Base-by-base conservation (phyloP, 495 filamentous ascomycete species). In the Aspergillus conjunctus region DNA sequence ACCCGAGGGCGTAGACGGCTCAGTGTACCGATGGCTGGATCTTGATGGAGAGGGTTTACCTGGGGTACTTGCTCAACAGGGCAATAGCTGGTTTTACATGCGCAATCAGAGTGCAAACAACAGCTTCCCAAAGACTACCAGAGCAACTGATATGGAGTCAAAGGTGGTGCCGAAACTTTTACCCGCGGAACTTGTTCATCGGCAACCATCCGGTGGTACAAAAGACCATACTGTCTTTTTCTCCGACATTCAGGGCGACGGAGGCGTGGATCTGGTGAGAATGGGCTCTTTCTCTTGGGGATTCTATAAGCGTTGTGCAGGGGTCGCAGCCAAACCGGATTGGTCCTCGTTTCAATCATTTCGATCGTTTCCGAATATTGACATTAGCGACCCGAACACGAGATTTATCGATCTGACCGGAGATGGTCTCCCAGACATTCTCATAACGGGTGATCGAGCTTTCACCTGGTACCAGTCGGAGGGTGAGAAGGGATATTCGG, bases 31-130 rank as follows among this genome's bases (percentile, higher is more conserved):
- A 43, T 59, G 48, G 56, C 9, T 59, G 9, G 56, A 59, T 39
- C 56, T 59, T 4, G 33, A 59, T 30, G 56, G 56, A 15, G 56
- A 59, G 7, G 56, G 56, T 30, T 1, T 41, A 2, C 34, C 56
- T 6, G 56, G 56, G 11, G 20, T 59, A 7, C 37, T 59, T 1
- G 22, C 48, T 15, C 8, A 11, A 12, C 15, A 39, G 8, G 33
- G 17, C n/a, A 44, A 31, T 11, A 17, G 34, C 20, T 59, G 56
- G 56, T 51, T 12, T 31, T 59, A 59, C 22, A 21, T 15, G 31
- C 56, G 46, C 14, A 51, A 52, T 20, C 37, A 14, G 3, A 56
- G 52, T n/a, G n/a, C 52, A 4, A 15, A 17, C 7, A 31, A 32
- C 6, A 14, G 0, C 14, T 8, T 21, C 10, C 14, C 31, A 5